Percentiles rank a stretch among this genome's conserved stretches.
These are phyloP conservation scores for Maudiozyma humilis DNA, from an alignment of 1,139 yeast species.

Conservation along the genomic window DNA sequence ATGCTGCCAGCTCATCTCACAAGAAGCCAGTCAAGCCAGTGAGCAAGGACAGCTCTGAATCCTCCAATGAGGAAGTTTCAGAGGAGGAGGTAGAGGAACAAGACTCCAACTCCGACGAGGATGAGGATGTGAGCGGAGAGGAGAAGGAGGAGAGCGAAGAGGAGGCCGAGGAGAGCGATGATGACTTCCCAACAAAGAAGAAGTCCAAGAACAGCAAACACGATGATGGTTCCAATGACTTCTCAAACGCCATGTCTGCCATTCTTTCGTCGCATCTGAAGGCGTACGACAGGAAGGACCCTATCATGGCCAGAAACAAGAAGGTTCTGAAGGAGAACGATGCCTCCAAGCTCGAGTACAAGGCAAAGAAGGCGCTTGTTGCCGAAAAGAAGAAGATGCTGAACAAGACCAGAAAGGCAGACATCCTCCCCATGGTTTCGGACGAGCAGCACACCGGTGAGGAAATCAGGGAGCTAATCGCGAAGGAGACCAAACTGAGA, in stretches of 20 bases:
- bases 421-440: constrained; percentile 52
- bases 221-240: constrained; percentile 63
- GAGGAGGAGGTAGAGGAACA: constrained; percentile 8
- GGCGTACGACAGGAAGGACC: constrained; percentile 81
- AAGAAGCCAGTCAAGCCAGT: neutral
- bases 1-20: neutral
- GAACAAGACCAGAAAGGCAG: constrained; percentile 59
- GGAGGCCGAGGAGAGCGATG: constrained; percentile 32
- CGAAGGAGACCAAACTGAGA: constrained; percentile 62
- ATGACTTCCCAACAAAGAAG: constrained; percentile 40
- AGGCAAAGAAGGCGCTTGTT: constrained; percentile 65
- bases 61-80: constrained; percentile 3
- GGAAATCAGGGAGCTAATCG: constrained; percentile 49
- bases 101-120: constrained; percentile 15
- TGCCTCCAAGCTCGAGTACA: constrained; percentile 70
- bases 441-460: constrained; percentile 39
- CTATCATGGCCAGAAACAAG: constrained; percentile 76
- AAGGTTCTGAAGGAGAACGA: constrained; percentile 64
- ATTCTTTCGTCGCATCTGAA: constrained; percentile 79
- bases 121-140: constrained; percentile 11
- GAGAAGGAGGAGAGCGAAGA: constrained; percentile 25
- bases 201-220: constrained; percentile 47
- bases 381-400: constrained; percentile 63
- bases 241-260: constrained; percentile 77
- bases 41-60: neutral